Base-by-base conservation (phyloP, 495 filamentous ascomycete species). In the Penicillium coffeae region DNA sequence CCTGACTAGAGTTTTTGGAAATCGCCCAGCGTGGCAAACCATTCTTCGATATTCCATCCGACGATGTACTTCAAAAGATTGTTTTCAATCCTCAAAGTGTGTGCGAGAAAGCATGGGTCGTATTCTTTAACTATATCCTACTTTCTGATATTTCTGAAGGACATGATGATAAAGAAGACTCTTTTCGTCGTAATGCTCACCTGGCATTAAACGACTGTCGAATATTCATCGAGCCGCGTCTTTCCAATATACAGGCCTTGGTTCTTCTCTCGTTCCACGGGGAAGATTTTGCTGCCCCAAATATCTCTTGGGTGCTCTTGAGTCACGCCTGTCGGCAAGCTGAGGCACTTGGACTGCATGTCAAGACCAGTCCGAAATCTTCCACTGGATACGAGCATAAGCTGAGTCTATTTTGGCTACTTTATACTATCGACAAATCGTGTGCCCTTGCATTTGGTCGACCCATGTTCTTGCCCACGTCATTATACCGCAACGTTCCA, bases 401-500 rank as follows among this genome's bases (percentile, higher is more conserved):
- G 21, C 50, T 63, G 3, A 51, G 34, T 51, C 37, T 65, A 4
- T 65, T 65, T 46, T 65, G 62, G 62, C 21, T 49, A n/a, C 47
- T 65, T 8, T 65, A 52, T 32, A 20, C 42, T 0, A 16, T 62
- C 4, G 62, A 65, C 30, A 65, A 60, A 39, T 52, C 45, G 3
- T 55, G 54, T 39, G 47, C 59, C 8, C 45, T 65, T n/a, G 49
- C 62, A 33, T 61, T 63, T 44, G 60, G 60, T 12, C 54, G 60
- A 14, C 58, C 50, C 13, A 22, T 54, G 8, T 55, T 63, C 12
- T 41, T 63, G 25, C 54, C 60, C 2, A 37, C 41, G 2, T 16
- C 34, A 8, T 21, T 50, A 2, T 63, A 55, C 38, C 36, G 47
- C 14, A 19, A 60, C 21, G 50, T 63, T 5, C 57, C 60, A 3